Base-by-base conservation (phyloP, 768 basidiomycete species). In the Agrocybe praecox region DNA sequence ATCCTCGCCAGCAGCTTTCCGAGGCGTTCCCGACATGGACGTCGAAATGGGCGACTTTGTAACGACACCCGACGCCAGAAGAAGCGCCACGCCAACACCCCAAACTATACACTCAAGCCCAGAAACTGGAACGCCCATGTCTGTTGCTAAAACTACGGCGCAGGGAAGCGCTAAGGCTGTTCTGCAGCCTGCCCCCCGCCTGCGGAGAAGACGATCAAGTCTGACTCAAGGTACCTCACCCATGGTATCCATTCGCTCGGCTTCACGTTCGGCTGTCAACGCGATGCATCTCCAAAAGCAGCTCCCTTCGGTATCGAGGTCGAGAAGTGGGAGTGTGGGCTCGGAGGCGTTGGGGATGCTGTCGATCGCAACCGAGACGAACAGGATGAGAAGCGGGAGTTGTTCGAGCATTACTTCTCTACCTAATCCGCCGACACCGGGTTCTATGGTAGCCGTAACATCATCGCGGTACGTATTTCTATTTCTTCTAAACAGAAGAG, bases 161-260 rank as follows among this genome's bases (percentile, higher is more conserved):
- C 62, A 49, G 58, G 5, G 6, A 4, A 59, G 12, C 64, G 58
- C n/a, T 79, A 33, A 34, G 21, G 43, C 42, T 18, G 23, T 12
- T 33, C 7, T 24, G 48, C 32, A 22, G 65, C 53, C 56, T 59
- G 14, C 65, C 55, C 80, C 81, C 22, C 77, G 77, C 32, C 76
- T 85, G 23, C 83, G 88, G 46, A 80, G 78, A 50, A 81, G 88
- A 42, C 83, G 86, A 42, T 87, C 86, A 17, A 88, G 86, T 34
- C 69, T 89, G 26, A 88, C 82, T 5, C 58, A 84, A 19, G 77
- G 70, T 2, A 72, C 76, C 12, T 83, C 78, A 8, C 84, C 86
- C 1, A 81, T 88, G 70, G 75, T 76, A 42, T 66, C 75, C 33
- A 85, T 89, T 62, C 86, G 85, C 56, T 83, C 84, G 0, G 83